These are phyloP conservation scores for Russula ochroleuca DNA, from an alignment of 768 basidiomycete species.

Conservation along the genomic window DNA sequence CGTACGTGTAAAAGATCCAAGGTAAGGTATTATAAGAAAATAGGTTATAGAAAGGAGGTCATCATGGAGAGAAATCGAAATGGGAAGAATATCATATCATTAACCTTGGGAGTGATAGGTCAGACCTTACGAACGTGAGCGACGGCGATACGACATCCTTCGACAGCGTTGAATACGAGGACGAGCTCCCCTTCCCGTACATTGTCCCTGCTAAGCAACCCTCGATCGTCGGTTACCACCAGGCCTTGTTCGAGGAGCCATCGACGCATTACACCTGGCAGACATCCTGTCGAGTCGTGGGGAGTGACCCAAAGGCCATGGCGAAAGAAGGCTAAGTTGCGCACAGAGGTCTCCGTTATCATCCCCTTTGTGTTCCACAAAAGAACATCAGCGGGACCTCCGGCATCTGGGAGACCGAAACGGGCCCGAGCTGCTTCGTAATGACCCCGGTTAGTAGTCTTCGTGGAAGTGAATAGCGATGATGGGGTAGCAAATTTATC, in stretches of 20 bases:
- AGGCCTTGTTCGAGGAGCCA: slow-evolving; percentile 60
- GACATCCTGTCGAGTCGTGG: slow-evolving; percentile 53
- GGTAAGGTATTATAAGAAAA: neutral
- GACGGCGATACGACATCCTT: slow-evolving; percentile 56
- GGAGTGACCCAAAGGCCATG: slow-evolving; percentile 63
- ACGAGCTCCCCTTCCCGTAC: slow-evolving; percentile 55
- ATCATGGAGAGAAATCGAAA: neutral
- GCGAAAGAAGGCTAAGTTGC: slow-evolving; percentile 67
- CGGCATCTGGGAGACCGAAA: slow-evolving; percentile 36
- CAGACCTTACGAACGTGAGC: slow-evolving; percentile 4
- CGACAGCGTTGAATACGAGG: slow-evolving; percentile 67
- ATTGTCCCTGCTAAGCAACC: slow-evolving; percentile 31
- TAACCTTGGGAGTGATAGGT: neutral
- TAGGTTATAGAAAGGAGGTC: neutral
- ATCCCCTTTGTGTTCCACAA: slow-evolving; percentile 49
- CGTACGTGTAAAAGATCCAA: neutral
- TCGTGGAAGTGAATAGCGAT: slow-evolving; percentile 59
- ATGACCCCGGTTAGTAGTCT: slow-evolving; percentile 59
- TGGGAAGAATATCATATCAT: neutral
- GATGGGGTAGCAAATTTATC: slow-evolving; percentile 53
- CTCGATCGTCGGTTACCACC: slow-evolving; percentile 40
- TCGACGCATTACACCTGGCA: slow-evolving; percentile 65
- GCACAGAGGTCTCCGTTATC: slow-evolving; percentile 64
- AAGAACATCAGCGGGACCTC: slow-evolving; percentile 49
- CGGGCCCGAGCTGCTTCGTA: slow-evolving; percentile 66